Base-by-base conservation (phyloP, 345 rosid genomes). In the Bruguiera parviflora region DNA sequence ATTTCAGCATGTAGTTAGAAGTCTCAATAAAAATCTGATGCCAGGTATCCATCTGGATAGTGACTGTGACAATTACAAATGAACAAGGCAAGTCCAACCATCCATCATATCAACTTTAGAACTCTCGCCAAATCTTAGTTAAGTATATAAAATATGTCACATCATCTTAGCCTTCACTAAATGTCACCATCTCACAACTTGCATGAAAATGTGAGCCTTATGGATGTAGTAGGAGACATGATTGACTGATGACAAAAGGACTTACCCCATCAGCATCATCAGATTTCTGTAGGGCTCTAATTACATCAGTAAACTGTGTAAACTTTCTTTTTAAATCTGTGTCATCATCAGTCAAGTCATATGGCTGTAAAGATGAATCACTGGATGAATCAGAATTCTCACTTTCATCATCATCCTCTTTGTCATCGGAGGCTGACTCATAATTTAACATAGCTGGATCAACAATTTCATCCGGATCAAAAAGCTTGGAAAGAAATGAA, bases 221-320 rank as follows among this genome's bases (percentile, higher is more conserved):
- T 15, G 67, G 73, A 59, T 15, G 27, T 57, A 29, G n/a, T 55
- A 29, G 43, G 72, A 51, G 59, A 77, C 68, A 61, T 61, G 29
- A 64, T 53, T 39, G 29, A 73, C 39, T 16, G 62, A 60, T 49
- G 67, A 73, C 58, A 28, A 51, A 72, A 59, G 58, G 59, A 89
- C 93, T 74, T 77, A 95, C 99, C 86, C 97, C 97, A 60, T 88
- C 91, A 72, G 86, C 88, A 83, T 92, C 96, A 78, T 95, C 91
- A 68, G 88, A 74, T 84, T 95, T 95, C 80, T 91, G 80, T 68
- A 95, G 84, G 77, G 97, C 99, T 82, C 87, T 90, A 73, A 88
- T 89, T 63, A 95, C 88, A 85, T 95, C 99, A 71, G 86, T 90
- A 80, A 92, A 86, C 73, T 95, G 97, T 6, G 96, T 79, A 62